phyloP scores from a whole-genome alignment of 2,329 filamentous ascomycete species.

The Cercospora janseana region DNA sequence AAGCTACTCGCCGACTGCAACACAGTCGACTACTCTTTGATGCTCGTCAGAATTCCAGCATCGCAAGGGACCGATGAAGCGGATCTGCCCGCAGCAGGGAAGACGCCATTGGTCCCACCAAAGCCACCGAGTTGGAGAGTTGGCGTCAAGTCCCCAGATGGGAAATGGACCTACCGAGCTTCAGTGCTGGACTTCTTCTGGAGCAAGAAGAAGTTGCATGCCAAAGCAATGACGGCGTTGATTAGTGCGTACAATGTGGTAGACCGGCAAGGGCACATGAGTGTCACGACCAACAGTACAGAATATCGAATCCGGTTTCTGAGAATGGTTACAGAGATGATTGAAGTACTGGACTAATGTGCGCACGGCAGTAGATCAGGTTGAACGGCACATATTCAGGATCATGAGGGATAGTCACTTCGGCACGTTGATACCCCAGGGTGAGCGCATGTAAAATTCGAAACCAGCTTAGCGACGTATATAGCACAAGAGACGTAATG shows the following conservation, averaged over 20 bases:
- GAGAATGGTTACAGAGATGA: constrained; percentile 50
- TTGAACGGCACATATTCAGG: constrained; percentile 4
- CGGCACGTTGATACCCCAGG: too few relatives aligned
- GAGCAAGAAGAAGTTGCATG: constrained; percentile 68
- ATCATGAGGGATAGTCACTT: too few relatives aligned
- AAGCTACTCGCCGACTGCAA: constrained; percentile 61
- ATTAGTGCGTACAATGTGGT: constrained; percentile 57
- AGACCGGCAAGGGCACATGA: constrained; percentile 67
- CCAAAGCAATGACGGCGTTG: constrained; percentile 64
- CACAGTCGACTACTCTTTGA: constrained; percentile 73
- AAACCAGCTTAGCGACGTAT: too few relatives aligned
- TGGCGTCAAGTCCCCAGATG: constrained; percentile 61
- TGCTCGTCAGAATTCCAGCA: constrained; percentile 60
- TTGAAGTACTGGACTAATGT: constrained; percentile 35
- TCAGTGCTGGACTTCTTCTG: constrained; percentile 75
- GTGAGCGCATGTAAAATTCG: too few relatives aligned
- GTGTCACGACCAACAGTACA: constrained; percentile 65
- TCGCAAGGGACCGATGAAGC: constrained; percentile 9
- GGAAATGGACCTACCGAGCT: constrained; percentile 65
- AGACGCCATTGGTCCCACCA: constrained; percentile 36
- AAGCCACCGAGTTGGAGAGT: constrained; percentile 54
- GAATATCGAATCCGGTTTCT: constrained; percentile 64
- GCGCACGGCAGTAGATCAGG: not conserved
- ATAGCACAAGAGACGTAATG: too few relatives aligned
- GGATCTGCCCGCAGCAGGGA: constrained; percentile 11